phyloP scores from a whole-genome alignment of 306 rosid species.

The Ceratonia siliqua region DNA sequence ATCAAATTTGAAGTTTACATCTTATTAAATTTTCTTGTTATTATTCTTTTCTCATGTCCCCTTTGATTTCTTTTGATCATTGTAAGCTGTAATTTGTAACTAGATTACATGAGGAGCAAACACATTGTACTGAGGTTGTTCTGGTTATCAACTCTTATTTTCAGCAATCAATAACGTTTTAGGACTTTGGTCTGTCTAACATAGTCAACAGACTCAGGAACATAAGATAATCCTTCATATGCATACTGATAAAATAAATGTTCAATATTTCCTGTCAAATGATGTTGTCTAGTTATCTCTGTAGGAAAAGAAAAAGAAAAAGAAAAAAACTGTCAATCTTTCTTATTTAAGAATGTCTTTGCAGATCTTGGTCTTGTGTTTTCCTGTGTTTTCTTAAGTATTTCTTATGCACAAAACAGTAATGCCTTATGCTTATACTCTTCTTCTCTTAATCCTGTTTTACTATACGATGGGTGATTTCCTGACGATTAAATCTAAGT shows the following conservation, averaged over 20 bases:
- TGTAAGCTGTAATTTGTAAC: slow-evolving; percentile 53
- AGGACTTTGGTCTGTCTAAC: slow-evolving; percentile 13
- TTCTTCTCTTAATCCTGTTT: too few relatives aligned
- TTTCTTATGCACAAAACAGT: too few relatives aligned
- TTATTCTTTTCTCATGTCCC: slow-evolving; percentile 28
- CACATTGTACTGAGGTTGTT: slow-evolving; percentile 32
- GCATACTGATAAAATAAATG: too few relatives aligned
- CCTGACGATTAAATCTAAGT: too few relatives aligned
- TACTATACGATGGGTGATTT: too few relatives aligned
- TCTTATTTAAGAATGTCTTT: background rate
- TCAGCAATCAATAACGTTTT: background rate
- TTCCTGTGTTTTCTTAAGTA: background rate
- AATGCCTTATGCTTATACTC: too few relatives aligned
- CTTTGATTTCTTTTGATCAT: slow-evolving; percentile 40
- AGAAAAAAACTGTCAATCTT: background rate
- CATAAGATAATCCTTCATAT: background rate
- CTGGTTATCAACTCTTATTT: background rate
- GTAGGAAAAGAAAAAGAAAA: too few relatives aligned
- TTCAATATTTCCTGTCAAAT: too few relatives aligned
- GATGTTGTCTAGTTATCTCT: too few relatives aligned
- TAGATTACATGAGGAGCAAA: slow-evolving; percentile 40
- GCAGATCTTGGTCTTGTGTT: background rate
- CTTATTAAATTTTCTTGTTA: slow-evolving; percentile 34
- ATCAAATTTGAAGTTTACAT: slow-evolving; percentile 34
- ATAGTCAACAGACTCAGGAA: background rate